These are phyloP conservation scores for Garcia nutans DNA, from an alignment of 345 rosid genomes.

Conservation along the genomic window DNA sequence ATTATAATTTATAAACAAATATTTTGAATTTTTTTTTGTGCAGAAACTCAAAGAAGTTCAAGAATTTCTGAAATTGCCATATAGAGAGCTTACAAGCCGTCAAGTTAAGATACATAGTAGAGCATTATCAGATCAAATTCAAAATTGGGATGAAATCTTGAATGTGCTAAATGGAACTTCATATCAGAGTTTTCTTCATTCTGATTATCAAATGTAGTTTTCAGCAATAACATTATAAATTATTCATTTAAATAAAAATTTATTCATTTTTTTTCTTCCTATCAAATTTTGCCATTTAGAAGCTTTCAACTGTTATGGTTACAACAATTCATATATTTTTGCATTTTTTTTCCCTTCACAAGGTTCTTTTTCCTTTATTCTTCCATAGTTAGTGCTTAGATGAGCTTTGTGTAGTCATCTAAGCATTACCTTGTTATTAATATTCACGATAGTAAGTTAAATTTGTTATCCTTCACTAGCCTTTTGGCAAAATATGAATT, in stretches of 20 bases:
- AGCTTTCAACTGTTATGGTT: background rate
- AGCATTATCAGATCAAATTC: constrained; percentile 23
- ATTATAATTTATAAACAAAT: background rate
- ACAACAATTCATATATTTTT: background rate
- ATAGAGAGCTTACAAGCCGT: constrained; percentile 32
- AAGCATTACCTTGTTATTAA: too few species aligned
- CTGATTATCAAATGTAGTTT: constrained; percentile 21
- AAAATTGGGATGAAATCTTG: constrained; percentile 33
- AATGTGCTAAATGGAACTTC: constrained; percentile 23
- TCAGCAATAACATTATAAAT: background rate
- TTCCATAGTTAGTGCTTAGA: too few species aligned
- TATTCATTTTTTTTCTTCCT: background rate
- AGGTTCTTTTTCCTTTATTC: background rate
- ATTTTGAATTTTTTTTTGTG: background rate
- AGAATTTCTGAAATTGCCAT: constrained; percentile 35
- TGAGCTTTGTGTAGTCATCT: too few species aligned
- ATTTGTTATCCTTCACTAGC: too few species aligned
- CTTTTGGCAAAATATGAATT: too few species aligned
- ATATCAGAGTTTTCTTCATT: constrained; percentile 29
- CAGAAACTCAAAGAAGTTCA: constrained; percentile 39
- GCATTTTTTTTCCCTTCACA: background rate
- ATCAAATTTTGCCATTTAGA: background rate
- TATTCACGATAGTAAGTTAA: too few species aligned
- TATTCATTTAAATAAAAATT: constrained; percentile 5
- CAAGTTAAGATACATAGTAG: constrained; percentile 41